These are phyloP conservation scores for Pyrenophora tritici-repentis DNA, from an alignment of 2,329 filamentous ascomycete genomes.

Conservation along the genomic window DNA sequence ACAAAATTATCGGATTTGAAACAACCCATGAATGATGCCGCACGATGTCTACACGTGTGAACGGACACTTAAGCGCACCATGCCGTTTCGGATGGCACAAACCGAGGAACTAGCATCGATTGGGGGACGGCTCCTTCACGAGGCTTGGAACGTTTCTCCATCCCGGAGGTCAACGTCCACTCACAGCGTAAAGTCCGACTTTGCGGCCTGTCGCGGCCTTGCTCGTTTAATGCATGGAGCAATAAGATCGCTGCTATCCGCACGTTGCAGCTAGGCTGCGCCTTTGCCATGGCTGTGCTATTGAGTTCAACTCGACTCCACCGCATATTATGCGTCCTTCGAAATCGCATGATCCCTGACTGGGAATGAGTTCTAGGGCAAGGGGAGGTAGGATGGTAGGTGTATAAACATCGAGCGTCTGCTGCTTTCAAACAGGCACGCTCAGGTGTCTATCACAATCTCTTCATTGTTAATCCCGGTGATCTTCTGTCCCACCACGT, in stretches of 20 bases:
- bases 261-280: slow-evolving; percentile 18
- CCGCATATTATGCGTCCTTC: slow-evolving; percentile 3
- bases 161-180: slow-evolving; percentile 27
- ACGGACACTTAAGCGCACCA: slow-evolving; percentile 11
- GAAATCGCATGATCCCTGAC: neutral
- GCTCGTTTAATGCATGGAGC: slow-evolving; percentile 28
- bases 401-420: slow-evolving; percentile 15
- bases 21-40: slow-evolving; percentile 17
- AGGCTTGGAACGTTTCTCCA: slow-evolving; percentile 14
- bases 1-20: neutral
- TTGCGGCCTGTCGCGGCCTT: slow-evolving; percentile 12
- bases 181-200: slow-evolving; percentile 29
- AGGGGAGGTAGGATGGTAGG: neutral
- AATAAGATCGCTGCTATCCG: slow-evolving; percentile 30
- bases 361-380: neutral
- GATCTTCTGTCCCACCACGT: slow-evolving; percentile 8
- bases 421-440: neutral
- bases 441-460: neutral
- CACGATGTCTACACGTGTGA: slow-evolving; percentile 23
- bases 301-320: slow-evolving; percentile 2
- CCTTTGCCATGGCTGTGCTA: slow-evolving; percentile 9
- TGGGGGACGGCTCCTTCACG: slow-evolving; percentile 8
- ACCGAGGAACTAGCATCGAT: slow-evolving; percentile 23
- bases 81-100: slow-evolving; percentile 24
- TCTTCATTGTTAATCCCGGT: neutral